Conservation (phyloP, 306 rosid genomes). For the Arachis stenosperma region DNA sequence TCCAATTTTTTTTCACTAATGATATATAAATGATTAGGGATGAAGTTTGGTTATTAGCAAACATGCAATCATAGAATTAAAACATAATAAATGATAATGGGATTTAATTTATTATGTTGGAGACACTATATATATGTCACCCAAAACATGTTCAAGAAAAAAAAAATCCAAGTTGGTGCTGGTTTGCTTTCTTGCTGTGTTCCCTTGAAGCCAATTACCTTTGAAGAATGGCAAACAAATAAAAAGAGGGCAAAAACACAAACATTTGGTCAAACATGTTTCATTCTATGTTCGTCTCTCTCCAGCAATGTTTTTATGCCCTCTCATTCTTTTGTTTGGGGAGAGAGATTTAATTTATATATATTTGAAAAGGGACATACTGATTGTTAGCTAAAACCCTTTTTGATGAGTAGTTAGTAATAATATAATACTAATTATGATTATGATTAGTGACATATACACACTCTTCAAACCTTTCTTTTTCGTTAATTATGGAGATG, state of each 20-base stretch:
- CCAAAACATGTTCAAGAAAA: slow-evolving; percentile 80
- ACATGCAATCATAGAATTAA: slow-evolving; percentile 36
- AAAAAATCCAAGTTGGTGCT: slow-evolving; percentile 56
- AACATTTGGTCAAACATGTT: slow-evolving; percentile 77
- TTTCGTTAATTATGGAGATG: slow-evolving; percentile 48
- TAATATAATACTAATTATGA: slow-evolving; percentile 13
- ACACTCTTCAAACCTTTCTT: slow-evolving; percentile 44
- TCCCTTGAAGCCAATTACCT: slow-evolving; percentile 37
- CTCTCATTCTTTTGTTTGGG: slow-evolving; percentile 27
- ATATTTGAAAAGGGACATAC: slow-evolving; percentile 38
- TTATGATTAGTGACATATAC: slow-evolving; percentile 44
- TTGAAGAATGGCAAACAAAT: slow-evolving; percentile 45
- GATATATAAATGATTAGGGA: slow-evolving; percentile 72
- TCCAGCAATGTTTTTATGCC: slow-evolving; percentile 50
- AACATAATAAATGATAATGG: slow-evolving; percentile 43
- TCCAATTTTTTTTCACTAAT: slow-evolving; percentile 55
- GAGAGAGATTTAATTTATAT: not conserved
- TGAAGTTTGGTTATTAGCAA: slow-evolving; percentile 40
- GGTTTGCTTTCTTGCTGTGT: slow-evolving; percentile 72
- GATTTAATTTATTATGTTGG: slow-evolving; percentile 40
- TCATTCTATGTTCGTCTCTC: slow-evolving; percentile 62
- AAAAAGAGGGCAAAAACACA: slow-evolving; percentile 40
- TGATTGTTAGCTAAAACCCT: slow-evolving; percentile 26
- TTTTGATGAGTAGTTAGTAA: slow-evolving; percentile 26
- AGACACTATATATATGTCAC: slow-evolving; percentile 54